These are phyloP conservation scores for Botrytis porri DNA, from an alignment of 2,329 filamentous ascomycete genomes.

Conservation along the genomic window DNA sequence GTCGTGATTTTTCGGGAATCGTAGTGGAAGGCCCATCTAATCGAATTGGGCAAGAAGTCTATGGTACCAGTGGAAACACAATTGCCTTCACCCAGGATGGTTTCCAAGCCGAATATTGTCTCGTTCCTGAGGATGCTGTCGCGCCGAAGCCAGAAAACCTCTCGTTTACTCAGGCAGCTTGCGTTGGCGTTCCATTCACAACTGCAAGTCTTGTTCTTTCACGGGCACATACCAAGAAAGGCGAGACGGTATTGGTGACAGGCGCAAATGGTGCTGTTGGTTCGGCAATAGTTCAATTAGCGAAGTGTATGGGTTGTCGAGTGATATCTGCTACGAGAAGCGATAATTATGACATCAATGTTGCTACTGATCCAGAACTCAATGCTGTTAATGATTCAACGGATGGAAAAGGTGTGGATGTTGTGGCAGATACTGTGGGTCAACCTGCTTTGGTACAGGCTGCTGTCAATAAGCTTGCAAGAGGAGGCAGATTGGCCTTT, in stretches of 20 bases:
- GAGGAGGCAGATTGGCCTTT: slow-evolving; percentile 29
- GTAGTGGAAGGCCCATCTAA: slow-evolving; percentile 23
- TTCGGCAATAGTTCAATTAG: slow-evolving; percentile 29
- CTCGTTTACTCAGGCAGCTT: slow-evolving; percentile 28
- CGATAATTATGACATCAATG: slow-evolving; percentile 30
- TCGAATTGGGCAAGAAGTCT: slow-evolving; percentile 27
- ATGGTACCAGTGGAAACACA: slow-evolving; percentile 31
- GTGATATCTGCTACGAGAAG: slow-evolving; percentile 27
- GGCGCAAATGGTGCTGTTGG: slow-evolving; percentile 34
- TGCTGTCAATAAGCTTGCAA: slow-evolving; percentile 26
- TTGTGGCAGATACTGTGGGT: slow-evolving; percentile 34
- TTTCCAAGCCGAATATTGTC: slow-evolving; percentile 30
- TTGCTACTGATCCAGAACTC: slow-evolving; percentile 27
- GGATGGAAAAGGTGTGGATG: slow-evolving; percentile 27
- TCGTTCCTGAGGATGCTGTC: slow-evolving; percentile 27
- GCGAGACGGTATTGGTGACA: slow-evolving; percentile 28
- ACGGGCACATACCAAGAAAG: slow-evolving; percentile 21
- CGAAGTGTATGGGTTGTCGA: slow-evolving; percentile 24
- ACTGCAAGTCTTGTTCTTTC: slow-evolving; percentile 27
- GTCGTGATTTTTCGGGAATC: slow-evolving; percentile 31
- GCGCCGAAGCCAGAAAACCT: slow-evolving; percentile 28
- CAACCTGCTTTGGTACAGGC: slow-evolving; percentile 27
- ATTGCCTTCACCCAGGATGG: slow-evolving; percentile 31
- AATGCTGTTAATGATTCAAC: slow-evolving; percentile 26
- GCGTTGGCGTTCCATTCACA: slow-evolving; percentile 32